Evolutionary conservation across 345 rosid species (phyloP).

Genomic region (Euclidium syriacum): DNA sequence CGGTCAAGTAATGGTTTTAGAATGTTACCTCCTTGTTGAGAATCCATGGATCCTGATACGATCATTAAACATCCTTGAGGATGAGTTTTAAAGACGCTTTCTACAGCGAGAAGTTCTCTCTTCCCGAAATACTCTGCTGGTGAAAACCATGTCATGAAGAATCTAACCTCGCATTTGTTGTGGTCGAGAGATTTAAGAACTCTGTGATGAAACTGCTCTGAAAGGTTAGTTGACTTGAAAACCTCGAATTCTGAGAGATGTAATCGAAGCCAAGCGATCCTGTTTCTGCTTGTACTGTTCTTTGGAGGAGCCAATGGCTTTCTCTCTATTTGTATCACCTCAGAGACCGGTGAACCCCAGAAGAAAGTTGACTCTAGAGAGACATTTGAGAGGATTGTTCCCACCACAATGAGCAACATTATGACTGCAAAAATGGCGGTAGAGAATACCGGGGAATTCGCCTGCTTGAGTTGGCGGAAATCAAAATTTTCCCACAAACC

Average conservation of each 20-base stretch:
- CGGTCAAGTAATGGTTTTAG: constrained; percentile 52
- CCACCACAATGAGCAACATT: constrained; percentile 36
- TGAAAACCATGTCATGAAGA: constrained; percentile 91
- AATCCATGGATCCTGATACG: constrained; percentile 60
- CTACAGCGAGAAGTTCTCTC: constrained; percentile 53
- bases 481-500: constrained; percentile 8
- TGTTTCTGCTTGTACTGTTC: constrained; percentile 39
- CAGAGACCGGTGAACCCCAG: constrained; percentile 2
- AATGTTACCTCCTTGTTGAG: constrained; percentile 41
- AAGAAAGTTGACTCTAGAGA: constrained; percentile 12
- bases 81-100: constrained; percentile 59
- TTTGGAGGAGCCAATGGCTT: constrained; percentile 40
- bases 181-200: constrained; percentile 43
- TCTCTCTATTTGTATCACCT: constrained; percentile 24
- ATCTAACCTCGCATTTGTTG: constrained; percentile 42
- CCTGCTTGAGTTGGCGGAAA: constrained; percentile 13
- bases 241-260: constrained; percentile 41
- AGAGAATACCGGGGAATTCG: constrained; percentile 27
- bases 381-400: constrained; percentile 27
- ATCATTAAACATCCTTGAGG: constrained; percentile 65
- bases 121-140: constrained; percentile 42
- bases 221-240: constrained; percentile 43
- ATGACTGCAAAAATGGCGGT: constrained; percentile 29
- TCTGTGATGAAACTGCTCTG: constrained; percentile 46
- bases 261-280: constrained; percentile 43